Evolutionary conservation across 305 asterid genomes (phyloP).

Genomic region (Fraxinus dipetala): DNA sequence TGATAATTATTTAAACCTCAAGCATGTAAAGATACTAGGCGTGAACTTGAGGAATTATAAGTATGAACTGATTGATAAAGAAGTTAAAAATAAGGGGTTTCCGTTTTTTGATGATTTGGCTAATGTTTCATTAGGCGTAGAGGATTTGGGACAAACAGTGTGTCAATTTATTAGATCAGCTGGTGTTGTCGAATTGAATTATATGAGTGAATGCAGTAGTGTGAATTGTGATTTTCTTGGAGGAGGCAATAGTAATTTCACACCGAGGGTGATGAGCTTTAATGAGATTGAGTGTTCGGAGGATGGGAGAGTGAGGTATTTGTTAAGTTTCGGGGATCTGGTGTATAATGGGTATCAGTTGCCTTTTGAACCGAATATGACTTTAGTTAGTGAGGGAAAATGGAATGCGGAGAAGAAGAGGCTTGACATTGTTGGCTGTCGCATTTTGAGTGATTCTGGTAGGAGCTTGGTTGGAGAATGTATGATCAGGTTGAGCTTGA

Average conservation of each 20-base stretch:
- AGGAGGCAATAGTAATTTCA: constrained; percentile 35
- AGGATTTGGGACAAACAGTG: constrained; percentile 33
- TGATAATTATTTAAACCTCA: constrained; percentile 26
- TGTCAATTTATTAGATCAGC: constrained; percentile 37
- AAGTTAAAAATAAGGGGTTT: constrained; percentile 45
- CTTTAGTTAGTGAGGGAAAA: constrained; percentile 74
- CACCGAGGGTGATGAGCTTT: constrained; percentile 49
- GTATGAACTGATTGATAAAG: constrained; percentile 67
- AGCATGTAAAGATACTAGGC: constrained; percentile 48
- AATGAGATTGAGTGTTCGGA: constrained; percentile 52
- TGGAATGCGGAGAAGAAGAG: constrained; percentile 65
- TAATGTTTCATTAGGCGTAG: constrained; percentile 46
- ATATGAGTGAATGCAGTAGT: constrained; percentile 48
- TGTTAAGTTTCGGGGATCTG: constrained; percentile 50
- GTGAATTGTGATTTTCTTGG: constrained; percentile 63
- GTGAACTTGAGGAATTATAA: constrained; percentile 60
- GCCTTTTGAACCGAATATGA: constrained; percentile 52
- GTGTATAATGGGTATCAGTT: constrained; percentile 31
- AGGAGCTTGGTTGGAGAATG: constrained; percentile 66
- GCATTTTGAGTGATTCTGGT: constrained; percentile 51
- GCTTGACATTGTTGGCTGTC: constrained; percentile 79
- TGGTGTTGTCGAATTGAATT: constrained; percentile 50
- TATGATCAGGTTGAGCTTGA: constrained; percentile 62
- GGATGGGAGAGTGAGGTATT: constrained; percentile 64
- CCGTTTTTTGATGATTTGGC: constrained; percentile 37